Base-by-base conservation (phyloP, 164 flowering plant genomes). In the Cinnamomum micranthum region DNA sequence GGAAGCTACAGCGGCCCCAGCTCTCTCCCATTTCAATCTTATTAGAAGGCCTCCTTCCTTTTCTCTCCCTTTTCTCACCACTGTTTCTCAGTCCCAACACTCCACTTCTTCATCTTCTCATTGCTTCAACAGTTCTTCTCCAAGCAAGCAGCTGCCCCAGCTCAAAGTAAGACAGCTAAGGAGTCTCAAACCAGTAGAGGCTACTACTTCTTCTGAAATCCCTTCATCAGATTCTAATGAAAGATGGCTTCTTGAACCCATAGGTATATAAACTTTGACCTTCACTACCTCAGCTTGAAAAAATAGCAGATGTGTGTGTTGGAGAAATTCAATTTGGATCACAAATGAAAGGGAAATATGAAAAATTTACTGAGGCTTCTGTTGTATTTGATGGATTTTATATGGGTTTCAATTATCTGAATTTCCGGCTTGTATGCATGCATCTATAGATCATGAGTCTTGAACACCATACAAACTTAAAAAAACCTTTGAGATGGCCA, bases 181-280 rank as follows among this genome's bases (percentile, higher is more conserved):
- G 75, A 77, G 67, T 24, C 65, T 77, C 68, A 80, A 77, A 35
- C 75, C 81, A 25, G 47, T 83, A 12, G 68, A 69, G 71, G 84
- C 82, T 69, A 81, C 86, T 71, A 78, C 73, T 55, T 25, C 70
- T 62, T 20, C 78, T 65, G 79, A 75, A 25, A 72, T 10, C 67
- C 74, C 80, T 41, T 73, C 87, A 11, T 51, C 87, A 12, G 79
- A 72, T 25, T 51, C 67, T 76, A 68, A 79, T 60, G 84, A 81
- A 9, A 85, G 81, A 84, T 92, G 97, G 94, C 82, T 90, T 84
- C 92, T 90, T 82, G 82, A 86, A 75, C 94, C 94, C 69, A 82
- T 87, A 71, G 94, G 97, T 89, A 22, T 59, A 85, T 75, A 2
- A 2, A 62, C 13, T 63, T 69, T 23, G 27, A 67, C 17, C 17